Evolutionary conservation across 306 rosid species (phyloP).

Genomic region (Casuarina cunninghamiana): DNA sequence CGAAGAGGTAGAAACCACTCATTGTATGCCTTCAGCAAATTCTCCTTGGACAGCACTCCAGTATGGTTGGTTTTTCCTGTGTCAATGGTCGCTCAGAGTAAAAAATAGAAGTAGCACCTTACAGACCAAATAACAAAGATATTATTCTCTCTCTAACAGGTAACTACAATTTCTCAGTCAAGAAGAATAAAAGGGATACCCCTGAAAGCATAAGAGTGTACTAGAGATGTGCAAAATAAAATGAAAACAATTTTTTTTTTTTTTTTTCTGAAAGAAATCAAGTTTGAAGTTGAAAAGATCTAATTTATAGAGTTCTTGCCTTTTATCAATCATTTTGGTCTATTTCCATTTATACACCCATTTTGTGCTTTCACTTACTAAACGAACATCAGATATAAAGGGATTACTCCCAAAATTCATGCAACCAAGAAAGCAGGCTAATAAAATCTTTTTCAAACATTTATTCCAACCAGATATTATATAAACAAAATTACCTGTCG

Average conservation of each 20-base stretch:
- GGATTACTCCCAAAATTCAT: background rate
- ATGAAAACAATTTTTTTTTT: background rate
- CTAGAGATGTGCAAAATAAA: background rate
- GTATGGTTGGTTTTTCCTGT: constrained; percentile 75
- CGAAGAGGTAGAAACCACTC: constrained; percentile 62
- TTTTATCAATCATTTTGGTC: background rate
- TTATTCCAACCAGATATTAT: background rate
- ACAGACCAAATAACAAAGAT: background rate
- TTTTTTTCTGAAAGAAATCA: background rate
- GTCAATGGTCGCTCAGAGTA: constrained; percentile 11
- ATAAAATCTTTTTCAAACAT: background rate
- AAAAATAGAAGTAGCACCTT: constrained; percentile 4
- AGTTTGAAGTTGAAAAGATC: background rate
- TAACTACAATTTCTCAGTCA: background rate
- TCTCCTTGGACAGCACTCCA: constrained; percentile 40
- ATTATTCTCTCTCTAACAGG: background rate
- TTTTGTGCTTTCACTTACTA: background rate
- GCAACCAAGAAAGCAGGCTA: background rate
- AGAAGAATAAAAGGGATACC: background rate
- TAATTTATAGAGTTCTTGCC: background rate
- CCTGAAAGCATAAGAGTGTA: background rate
- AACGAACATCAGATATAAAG: background rate
- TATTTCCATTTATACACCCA: background rate
- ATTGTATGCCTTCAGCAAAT: constrained; percentile 38
- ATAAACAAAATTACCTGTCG: constrained; percentile 50